Evolutionary conservation across 257 asterid genomes (phyloP).

Genomic region (Plectranthus barbatus): DNA sequence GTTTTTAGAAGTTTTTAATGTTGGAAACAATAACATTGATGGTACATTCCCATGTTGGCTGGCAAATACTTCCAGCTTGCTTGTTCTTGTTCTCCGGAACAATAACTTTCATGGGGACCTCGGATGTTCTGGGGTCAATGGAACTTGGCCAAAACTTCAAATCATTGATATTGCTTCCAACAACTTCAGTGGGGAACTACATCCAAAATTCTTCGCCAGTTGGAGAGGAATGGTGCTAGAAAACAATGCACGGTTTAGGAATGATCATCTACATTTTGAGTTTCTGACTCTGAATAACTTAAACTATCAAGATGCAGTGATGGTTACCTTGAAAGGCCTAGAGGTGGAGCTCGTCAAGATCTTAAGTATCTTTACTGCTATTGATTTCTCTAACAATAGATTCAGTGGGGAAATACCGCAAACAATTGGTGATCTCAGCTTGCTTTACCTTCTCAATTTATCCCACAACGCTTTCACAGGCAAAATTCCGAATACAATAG

Average conservation of each 20-base stretch:
- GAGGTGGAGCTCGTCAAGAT: constrained; percentile 55
- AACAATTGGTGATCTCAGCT: constrained; percentile 34
- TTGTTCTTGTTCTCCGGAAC: constrained; percentile 39
- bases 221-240: constrained; percentile 35
- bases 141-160: constrained; percentile 57
- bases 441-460: constrained; percentile 50
- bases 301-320: constrained; percentile 52
- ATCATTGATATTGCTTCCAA: constrained; percentile 54
- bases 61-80: constrained; percentile 29
- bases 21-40: constrained; percentile 31
- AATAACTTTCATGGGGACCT: constrained; percentile 48
- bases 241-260: neutral
- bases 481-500: constrained; percentile 43
- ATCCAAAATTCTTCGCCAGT: constrained; percentile 21
- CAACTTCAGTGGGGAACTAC: constrained; percentile 35
- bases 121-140: constrained; percentile 11
- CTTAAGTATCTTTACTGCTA: constrained; percentile 36
- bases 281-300: constrained; percentile 8
- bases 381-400: constrained; percentile 48
- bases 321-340: constrained; percentile 47
- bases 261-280: constrained; percentile 17
- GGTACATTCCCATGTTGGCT: constrained; percentile 35
- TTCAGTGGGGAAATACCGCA: constrained; percentile 41
- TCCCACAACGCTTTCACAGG: constrained; percentile 46
- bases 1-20: constrained; percentile 25